phyloP scores from a whole-genome alignment of 768 basidiomycete genomes.

The Fomitopsis serialis region DNA sequence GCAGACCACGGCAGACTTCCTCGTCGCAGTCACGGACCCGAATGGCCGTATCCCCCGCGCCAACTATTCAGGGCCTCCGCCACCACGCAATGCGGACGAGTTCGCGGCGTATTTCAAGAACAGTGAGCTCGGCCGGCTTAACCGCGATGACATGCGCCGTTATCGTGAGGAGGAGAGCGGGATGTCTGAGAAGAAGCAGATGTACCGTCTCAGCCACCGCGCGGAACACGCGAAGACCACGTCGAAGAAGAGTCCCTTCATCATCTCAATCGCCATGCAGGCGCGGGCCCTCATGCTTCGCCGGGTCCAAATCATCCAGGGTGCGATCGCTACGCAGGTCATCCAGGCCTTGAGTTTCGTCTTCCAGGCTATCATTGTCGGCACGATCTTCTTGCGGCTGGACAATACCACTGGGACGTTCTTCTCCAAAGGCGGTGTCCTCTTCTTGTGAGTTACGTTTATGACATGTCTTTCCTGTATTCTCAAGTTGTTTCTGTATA shows the following conservation, averaged over 20 bases:
- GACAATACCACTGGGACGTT: constrained; percentile 51
- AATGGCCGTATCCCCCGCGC: constrained; percentile 46
- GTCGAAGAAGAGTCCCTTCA: constrained; percentile 32
- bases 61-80: constrained; percentile 28
- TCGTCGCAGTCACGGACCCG: constrained; percentile 57
- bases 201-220: constrained; percentile 42
- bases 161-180: constrained; percentile 43
- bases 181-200: constrained; percentile 33
- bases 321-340: constrained; percentile 23
- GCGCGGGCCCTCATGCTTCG: constrained; percentile 29
- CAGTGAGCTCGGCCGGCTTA: constrained; percentile 35
- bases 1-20: constrained; percentile 58
- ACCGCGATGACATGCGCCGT: constrained; percentile 39
- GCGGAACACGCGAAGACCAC: constrained; percentile 47
- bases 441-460: constrained; percentile 56
- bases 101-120: constrained; percentile 35
- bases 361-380: constrained; percentile 49
- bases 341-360: constrained; percentile 37
- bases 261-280: constrained; percentile 31
- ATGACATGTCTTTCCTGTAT: background rate
- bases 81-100: constrained; percentile 52
- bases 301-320: constrained; percentile 30
- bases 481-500: constrained; percentile 17
- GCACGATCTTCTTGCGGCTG: constrained; percentile 59
- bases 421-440: constrained; percentile 73